These are phyloP conservation scores for Fusarium zealandicum DNA, from an alignment of 2,329 filamentous ascomycete species.

Conservation along the genomic window DNA sequence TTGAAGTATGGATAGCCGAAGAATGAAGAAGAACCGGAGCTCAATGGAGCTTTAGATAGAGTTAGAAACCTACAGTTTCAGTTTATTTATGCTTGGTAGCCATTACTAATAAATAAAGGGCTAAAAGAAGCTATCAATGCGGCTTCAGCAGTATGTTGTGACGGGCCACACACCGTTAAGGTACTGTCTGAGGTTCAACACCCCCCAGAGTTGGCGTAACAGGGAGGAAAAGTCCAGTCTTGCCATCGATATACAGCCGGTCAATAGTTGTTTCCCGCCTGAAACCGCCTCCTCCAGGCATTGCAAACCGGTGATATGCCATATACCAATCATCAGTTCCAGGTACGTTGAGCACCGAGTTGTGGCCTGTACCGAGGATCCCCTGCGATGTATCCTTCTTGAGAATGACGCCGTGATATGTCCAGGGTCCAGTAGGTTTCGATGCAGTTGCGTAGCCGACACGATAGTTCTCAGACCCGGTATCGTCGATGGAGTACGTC, in stretches of 20 bases:
- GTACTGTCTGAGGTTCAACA: conserved; percentile 1
- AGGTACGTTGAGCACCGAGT: conserved; percentile 55
- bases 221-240: conserved; percentile 48
- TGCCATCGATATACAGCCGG: conserved; percentile 46
- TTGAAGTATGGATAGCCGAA: no score
- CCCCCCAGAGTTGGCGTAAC: conserved; percentile 43
- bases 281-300: conserved; percentile 54
- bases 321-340: conserved; percentile 59
- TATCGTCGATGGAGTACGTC: conserved; percentile 58
- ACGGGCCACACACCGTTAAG: no score
- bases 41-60: no score
- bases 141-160: no score
- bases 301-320: conserved; percentile 56
- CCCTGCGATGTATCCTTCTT: conserved; percentile 51
- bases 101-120: no score
- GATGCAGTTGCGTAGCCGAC: conserved; percentile 55
- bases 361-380: conserved; percentile 56
- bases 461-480: conserved; percentile 54
- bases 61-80: no score
- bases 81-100: no score
- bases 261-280: conserved; percentile 55
- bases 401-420: conserved; percentile 53
- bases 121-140: no score
- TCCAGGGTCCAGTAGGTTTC: conserved; percentile 51
- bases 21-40: no score